These are phyloP conservation scores for Solanum paucissectum DNA, from an alignment of 257 asterid genomes.

Conservation along the genomic window DNA sequence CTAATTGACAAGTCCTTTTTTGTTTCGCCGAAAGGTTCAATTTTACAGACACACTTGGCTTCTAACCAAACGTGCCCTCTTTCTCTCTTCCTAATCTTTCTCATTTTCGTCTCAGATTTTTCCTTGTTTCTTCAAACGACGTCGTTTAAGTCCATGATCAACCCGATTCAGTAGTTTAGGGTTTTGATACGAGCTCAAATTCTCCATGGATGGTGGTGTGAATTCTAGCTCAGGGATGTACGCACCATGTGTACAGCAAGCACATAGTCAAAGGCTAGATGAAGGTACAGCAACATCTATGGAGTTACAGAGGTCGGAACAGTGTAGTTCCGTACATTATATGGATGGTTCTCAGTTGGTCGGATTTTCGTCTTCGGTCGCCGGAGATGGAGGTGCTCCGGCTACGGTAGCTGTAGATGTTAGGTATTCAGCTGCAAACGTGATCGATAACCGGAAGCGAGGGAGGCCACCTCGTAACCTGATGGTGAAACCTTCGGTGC, in stretches of 20 bases:
- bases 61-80: slow-evolving; percentile 15
- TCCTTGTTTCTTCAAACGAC: background rate
- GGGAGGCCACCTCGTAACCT: slow-evolving; percentile 59
- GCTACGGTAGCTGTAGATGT: slow-evolving; percentile 1
- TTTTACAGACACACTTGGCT: slow-evolving; percentile 3
- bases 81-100: background rate
- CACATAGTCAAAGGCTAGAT: slow-evolving; percentile 45
- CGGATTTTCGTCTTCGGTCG: slow-evolving; percentile 9
- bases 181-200: slow-evolving; percentile 5
- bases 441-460: slow-evolving; percentile 45
- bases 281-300: slow-evolving; percentile 11
- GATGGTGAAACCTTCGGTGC: slow-evolving; percentile 34
- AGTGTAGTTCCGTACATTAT: slow-evolving; percentile 12
- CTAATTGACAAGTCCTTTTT: background rate
- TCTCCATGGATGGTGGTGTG: slow-evolving; percentile 11
- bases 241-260: slow-evolving; percentile 9
- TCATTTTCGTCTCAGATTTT: slow-evolving; percentile 6
- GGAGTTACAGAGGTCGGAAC: slow-evolving; percentile 10
- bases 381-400: slow-evolving; percentile 17
- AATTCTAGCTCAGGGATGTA: slow-evolving; percentile 7
- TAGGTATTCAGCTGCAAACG: slow-evolving; percentile 4
- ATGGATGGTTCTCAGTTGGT: slow-evolving; percentile 11
- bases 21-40: background rate
- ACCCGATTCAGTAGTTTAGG: slow-evolving; percentile 5
- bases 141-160: slow-evolving; percentile 15